A percentile compares a stretch with the other conserved stretches of the same genome.
Conservation (phyloP, 768 basidiomycete genomes). For the Cystofilobasidium capitatum region DNA sequence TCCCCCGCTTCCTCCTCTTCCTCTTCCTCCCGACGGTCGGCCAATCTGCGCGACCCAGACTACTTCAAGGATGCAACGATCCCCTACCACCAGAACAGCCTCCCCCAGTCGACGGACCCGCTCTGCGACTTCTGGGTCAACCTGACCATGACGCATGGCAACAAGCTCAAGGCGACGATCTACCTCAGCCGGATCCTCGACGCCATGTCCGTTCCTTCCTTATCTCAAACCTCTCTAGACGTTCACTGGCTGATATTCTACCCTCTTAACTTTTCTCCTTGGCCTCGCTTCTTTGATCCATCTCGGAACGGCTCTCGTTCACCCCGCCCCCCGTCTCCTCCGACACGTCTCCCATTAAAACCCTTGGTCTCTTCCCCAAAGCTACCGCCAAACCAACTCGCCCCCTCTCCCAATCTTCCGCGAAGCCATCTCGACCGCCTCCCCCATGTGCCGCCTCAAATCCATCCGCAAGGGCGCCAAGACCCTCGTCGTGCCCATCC, state of each 20-base stretch:
- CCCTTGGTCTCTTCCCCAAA: slow-evolving; percentile 46
- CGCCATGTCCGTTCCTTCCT: background rate
- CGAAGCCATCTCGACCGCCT: slow-evolving; percentile 55
- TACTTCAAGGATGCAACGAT: background rate
- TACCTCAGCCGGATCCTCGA: slow-evolving; percentile 37
- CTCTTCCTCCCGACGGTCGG: no score
- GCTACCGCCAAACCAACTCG: slow-evolving; percentile 48
- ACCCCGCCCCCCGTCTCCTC: background rate
- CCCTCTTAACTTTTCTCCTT: no score
- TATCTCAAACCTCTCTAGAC: background rate
- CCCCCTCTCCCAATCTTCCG: slow-evolving; percentile 73
- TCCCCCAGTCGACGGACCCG: slow-evolving; percentile 46
- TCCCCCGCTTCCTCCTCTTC: no score
- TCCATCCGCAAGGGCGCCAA: slow-evolving; percentile 58
- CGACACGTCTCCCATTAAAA: slow-evolving; percentile 60
- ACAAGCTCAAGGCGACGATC: slow-evolving; percentile 53
- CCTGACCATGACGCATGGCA: slow-evolving; percentile 54
- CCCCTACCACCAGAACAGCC: background rate
- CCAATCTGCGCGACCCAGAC: background rate
- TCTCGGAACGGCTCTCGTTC: background rate
- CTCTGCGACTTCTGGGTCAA: slow-evolving; percentile 60
- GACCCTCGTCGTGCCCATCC: slow-evolving; percentile 54
- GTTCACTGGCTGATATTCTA: no score
- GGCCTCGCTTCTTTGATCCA: background rate
- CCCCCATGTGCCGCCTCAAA: slow-evolving; percentile 59